Evolutionary conservation across 352 stramenopile genomes (phyloP).

Genomic region (Pythium guiyangense): DNA sequence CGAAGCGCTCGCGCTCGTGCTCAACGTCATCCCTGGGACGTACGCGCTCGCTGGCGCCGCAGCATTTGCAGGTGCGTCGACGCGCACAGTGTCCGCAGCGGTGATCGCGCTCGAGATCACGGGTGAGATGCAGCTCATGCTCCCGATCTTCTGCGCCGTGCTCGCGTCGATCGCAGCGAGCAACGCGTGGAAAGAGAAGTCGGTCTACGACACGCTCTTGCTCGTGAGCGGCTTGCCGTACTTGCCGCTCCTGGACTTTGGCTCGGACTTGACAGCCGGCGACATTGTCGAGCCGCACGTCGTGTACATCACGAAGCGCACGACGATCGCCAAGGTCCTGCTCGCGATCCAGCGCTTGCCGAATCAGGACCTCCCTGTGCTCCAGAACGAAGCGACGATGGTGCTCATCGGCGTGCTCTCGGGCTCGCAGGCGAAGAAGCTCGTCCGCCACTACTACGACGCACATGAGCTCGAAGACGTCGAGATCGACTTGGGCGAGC

Average conservation of each 20-base stretch:
- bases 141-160: constrained; percentile 74
- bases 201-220: constrained; percentile 82
- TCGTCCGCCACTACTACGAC: constrained; percentile 66
- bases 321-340: constrained; percentile 59
- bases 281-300: constrained; percentile 72
- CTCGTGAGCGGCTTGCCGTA: constrained; percentile 76
- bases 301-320: constrained; percentile 72
- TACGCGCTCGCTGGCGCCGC: constrained; percentile 81
- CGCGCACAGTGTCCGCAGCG: constrained; percentile 72
- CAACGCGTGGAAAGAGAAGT: constrained; percentile 64
- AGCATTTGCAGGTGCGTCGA: constrained; percentile 63
- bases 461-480: constrained; percentile 37
- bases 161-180: constrained; percentile 61
- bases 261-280: constrained; percentile 38
- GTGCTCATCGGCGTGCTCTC: constrained; percentile 64
- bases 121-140: constrained; percentile 72
- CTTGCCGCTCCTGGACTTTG: constrained; percentile 77
- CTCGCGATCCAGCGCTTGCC: constrained; percentile 70
- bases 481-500: constrained; percentile 73
- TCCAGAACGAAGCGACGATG: constrained; percentile 66
- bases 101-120: constrained; percentile 89
- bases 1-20: constrained; percentile 29
- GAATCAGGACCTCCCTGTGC: constrained; percentile 68
- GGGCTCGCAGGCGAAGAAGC: constrained; percentile 46
- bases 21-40: constrained; percentile 45